phyloP scores from a whole-genome alignment of 2,329 filamentous ascomycete species.

The Colletotrichum sp. region DNA sequence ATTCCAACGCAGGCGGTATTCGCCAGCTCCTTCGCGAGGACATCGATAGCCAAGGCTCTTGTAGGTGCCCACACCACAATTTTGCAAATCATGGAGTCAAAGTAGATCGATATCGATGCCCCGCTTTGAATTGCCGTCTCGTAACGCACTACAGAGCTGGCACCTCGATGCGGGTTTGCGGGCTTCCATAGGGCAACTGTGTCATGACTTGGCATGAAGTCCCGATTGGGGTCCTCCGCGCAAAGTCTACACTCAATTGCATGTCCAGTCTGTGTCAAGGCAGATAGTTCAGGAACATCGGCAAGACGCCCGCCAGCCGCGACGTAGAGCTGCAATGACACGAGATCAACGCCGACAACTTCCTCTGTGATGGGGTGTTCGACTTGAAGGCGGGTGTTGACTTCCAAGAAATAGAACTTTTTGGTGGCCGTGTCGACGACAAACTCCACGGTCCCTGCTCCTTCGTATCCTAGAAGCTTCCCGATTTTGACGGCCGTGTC shows the following conservation, averaged over 20 bases:
- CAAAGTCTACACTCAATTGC: background rate
- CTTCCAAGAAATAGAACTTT: conserved; percentile 37
- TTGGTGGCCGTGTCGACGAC: conserved; percentile 33
- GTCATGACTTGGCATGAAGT: background rate
- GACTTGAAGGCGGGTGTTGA: conserved; percentile 71
- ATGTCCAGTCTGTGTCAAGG: background rate
- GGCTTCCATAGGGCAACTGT: background rate
- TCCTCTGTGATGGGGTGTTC: conserved; percentile 64
- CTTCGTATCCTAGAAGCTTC: conserved; percentile 35
- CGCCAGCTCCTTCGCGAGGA: background rate
- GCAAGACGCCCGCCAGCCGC: background rate
- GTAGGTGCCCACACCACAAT: background rate
- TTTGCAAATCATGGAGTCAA: background rate
- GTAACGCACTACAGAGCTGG: background rate
- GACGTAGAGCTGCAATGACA: background rate
- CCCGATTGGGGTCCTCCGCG: background rate
- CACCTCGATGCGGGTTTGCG: background rate
- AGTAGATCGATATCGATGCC: background rate
- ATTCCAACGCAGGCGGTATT: background rate
- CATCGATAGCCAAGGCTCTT: background rate
- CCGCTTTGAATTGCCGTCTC: background rate
- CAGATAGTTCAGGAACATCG: background rate
- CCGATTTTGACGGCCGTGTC: background rate
- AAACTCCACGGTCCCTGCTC: conserved; percentile 46
- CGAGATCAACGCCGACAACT: background rate